Conservation (phyloP, 345 rosid genomes). For the Hibiscus syriacus region DNA sequence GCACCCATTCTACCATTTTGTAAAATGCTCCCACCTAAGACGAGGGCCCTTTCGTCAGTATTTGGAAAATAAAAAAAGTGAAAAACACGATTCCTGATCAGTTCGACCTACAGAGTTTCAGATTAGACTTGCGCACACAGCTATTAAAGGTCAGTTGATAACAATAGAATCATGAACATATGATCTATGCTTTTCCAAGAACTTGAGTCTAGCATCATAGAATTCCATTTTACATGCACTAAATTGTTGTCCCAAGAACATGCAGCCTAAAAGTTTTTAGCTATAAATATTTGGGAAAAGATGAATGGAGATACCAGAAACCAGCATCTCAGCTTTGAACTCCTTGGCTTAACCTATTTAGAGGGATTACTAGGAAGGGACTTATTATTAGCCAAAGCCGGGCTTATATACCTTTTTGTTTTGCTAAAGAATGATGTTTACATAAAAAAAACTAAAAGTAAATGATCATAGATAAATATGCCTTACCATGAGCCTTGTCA, state of each 20-base stretch:
- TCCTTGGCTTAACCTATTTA: background rate
- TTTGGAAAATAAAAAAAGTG: conserved; percentile 19
- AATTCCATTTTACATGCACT: background rate
- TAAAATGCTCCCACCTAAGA: conserved; percentile 35
- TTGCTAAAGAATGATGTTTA: background rate
- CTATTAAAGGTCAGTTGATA: too few species aligned
- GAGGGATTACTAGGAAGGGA: background rate
- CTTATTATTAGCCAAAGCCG: background rate
- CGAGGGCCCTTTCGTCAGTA: conserved; percentile 30
- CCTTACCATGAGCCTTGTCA: conserved; percentile 56
- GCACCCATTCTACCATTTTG: conserved; percentile 27
- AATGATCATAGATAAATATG: background rate
- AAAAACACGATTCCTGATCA: background rate
- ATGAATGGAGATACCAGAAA: background rate
- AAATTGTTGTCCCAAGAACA: background rate
- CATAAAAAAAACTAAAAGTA: background rate
- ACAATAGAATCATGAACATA: too few species aligned
- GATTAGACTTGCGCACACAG: background rate
- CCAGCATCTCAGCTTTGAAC: background rate
- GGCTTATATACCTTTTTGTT: too few species aligned
- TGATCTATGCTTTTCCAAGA: background rate
- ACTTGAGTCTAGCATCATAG: too few species aligned
- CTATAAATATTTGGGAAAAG: background rate
- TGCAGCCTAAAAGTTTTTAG: background rate
- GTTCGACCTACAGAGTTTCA: background rate